phyloP scores from a whole-genome alignment of 1,284 basidiomycete genomes.

The Blastosporella zonata region DNA sequence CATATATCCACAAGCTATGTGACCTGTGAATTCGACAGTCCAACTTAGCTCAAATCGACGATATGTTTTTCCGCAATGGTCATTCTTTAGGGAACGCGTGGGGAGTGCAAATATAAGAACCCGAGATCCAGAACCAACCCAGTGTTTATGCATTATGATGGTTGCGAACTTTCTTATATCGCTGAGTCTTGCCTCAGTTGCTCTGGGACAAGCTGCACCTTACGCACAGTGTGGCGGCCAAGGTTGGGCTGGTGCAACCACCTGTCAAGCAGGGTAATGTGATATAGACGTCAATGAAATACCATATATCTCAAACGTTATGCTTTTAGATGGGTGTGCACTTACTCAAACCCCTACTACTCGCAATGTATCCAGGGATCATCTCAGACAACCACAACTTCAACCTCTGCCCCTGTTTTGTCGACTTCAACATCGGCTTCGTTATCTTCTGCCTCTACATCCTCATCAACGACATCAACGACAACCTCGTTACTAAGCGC shows the following conservation, averaged over 20 bases:
- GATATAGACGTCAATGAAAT: background rate
- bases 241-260: constrained; percentile 31
- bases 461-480: background rate
- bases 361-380: constrained; percentile 35
- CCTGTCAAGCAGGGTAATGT: constrained; percentile 30
- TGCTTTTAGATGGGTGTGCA: constrained; percentile 28
- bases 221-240: constrained; percentile 36
- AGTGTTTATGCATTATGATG: background rate
- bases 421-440: too few species aligned
- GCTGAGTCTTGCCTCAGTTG: constrained; percentile 10
- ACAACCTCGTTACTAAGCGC: constrained; percentile 21
- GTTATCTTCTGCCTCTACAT: background rate
- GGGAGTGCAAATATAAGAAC: background rate
- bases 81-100: too few species aligned
- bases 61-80: background rate
- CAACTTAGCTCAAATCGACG: background rate
- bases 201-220: constrained; percentile 22
- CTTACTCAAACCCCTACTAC: constrained; percentile 30
- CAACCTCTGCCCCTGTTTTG: background rate
- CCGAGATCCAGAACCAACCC: background rate
- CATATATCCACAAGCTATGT: constrained; percentile 3
- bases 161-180: constrained; percentile 10
- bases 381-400: constrained; percentile 16
- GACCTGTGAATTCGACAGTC: background rate
- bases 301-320: background rate